Percentiles rank a stretch among this genome's conserved stretches.
Conservation (phyloP, 2,329 filamentous ascomycete species). For the Curvularia lunata region DNA sequence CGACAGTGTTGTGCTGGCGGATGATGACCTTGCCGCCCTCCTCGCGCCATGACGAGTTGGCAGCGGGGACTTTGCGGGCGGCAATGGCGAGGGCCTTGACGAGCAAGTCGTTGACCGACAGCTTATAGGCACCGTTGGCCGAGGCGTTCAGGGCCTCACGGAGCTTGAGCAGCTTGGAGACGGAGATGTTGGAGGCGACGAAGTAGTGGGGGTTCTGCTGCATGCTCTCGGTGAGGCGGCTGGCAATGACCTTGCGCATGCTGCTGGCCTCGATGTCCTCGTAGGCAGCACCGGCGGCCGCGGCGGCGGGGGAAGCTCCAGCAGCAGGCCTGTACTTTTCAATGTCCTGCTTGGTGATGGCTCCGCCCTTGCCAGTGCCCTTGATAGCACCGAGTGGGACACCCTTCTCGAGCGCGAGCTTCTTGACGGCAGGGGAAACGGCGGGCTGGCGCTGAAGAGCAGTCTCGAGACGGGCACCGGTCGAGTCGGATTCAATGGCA, state of each 20-base stretch:
- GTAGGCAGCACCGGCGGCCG: conserved; percentile 69
- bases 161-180: conserved; percentile 94
- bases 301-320: conserved; percentile 55
- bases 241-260: conserved; percentile 99
- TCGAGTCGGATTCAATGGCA: conserved; percentile 73
- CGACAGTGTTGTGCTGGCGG: conserved; percentile 89
- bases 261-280: conserved; percentile 83
- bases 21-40: conserved; percentile 79
- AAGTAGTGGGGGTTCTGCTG: conserved; percentile 98
- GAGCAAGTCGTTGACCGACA: conserved; percentile 99
- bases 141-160: conserved; percentile 90
- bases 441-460: conserved; percentile 82
- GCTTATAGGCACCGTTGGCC: conserved; percentile 93
- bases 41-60: conserved; percentile 91
- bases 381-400: conserved; percentile 79
- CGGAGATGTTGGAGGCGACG: conserved; percentile 87
- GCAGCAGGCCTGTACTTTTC: conserved; percentile 77
- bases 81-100: conserved; percentile 94
- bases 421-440: conserved; percentile 75
- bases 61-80: conserved; percentile 89
- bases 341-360: conserved; percentile 90
- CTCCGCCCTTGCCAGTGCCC: conserved; percentile 83
- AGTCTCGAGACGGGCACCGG: conserved; percentile 79
- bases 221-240: conserved; percentile 85
- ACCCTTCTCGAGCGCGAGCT: conserved; percentile 83